These are phyloP conservation scores for Cryphonectria parasitica DNA, from an alignment of 2,329 filamentous ascomycete species.

Conservation along the genomic window DNA sequence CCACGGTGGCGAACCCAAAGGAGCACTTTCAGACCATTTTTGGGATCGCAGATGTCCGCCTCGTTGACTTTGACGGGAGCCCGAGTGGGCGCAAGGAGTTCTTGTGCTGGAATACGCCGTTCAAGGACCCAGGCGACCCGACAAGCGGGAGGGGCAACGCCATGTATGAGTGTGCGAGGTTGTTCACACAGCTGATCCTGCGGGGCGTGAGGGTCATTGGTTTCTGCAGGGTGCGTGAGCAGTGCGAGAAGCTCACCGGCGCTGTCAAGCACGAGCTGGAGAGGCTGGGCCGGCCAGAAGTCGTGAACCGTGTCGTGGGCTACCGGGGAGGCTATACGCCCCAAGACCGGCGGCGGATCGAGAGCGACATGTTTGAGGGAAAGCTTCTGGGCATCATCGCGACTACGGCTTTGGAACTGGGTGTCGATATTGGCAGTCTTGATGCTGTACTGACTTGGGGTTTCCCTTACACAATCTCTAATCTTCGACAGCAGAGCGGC, in stretches of 20 bases:
- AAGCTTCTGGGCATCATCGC: slow-evolving; percentile 92
- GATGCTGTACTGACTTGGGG: slow-evolving; percentile 94
- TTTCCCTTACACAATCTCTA: slow-evolving; percentile 94
- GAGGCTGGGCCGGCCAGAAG: slow-evolving; percentile 72
- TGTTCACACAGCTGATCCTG: slow-evolving; percentile 89
- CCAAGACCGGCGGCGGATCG: slow-evolving; percentile 84
- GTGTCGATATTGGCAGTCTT: slow-evolving; percentile 91
- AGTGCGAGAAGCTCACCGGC: slow-evolving; percentile 82
- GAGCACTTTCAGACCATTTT: slow-evolving; percentile 96
- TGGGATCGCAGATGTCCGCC: slow-evolving; percentile 76
- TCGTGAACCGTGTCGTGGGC: slow-evolving; percentile 83
- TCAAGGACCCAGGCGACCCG: slow-evolving; percentile 84
- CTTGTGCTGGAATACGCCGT: slow-evolving; percentile 96
- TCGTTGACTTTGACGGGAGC: slow-evolving; percentile 91
- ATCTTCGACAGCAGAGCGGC: slow-evolving; percentile 91
- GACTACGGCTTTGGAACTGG: slow-evolving; percentile 89
- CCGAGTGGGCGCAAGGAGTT: slow-evolving; percentile 94
- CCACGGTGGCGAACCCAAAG: slow-evolving; percentile 90
- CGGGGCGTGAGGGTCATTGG: slow-evolving; percentile 90
- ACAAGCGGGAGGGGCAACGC: slow-evolving; percentile 83
- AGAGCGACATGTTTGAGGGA: slow-evolving; percentile 96
- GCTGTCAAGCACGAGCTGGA: slow-evolving; percentile 80
- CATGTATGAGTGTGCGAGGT: slow-evolving; percentile 80
- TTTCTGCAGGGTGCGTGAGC: slow-evolving; percentile 85
- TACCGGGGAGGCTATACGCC: slow-evolving; percentile 95